A percentile compares a stretch with the other conserved stretches of the same genome.
Evolutionary conservation across 768 basidiomycete species (phyloP).

Genomic region (Russula dissimulans): DNA sequence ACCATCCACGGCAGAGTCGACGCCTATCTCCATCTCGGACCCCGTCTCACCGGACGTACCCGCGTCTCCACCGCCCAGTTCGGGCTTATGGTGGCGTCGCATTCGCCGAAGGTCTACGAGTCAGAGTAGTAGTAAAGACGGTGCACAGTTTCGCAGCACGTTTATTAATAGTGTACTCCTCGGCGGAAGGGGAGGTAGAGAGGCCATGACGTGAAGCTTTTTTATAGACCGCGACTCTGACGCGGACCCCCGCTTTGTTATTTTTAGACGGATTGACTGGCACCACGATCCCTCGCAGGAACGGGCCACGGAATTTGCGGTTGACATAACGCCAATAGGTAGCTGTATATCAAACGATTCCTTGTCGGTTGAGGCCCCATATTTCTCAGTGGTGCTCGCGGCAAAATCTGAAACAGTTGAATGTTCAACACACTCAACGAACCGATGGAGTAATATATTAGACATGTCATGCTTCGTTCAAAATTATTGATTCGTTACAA

Average conservation of each 20-base stretch:
- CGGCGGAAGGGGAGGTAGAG: neutral
- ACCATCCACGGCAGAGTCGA: neutral
- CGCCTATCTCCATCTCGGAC: neutral
- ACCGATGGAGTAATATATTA: no score
- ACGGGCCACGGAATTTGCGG: neutral
- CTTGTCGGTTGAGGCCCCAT: no score
- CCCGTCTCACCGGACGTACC: neutral
- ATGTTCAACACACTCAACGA: no score
- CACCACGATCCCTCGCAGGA: neutral
- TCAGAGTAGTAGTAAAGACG: neutral
- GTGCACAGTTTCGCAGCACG: conserved; percentile 1
- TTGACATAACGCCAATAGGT: neutral
- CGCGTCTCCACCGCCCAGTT: neutral
- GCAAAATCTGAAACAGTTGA: no score
- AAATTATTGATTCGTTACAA: no score
- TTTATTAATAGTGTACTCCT: conserved; percentile 2
- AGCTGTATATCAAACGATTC: no score
- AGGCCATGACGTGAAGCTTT: neutral
- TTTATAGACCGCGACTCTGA: neutral
- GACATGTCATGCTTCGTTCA: no score
- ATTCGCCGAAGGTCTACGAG: conserved; percentile 2
- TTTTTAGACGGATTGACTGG: neutral
- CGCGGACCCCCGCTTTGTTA: neutral
- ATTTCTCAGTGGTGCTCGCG: no score
- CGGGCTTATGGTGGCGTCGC: conserved; percentile 13